phyloP scores from a whole-genome alignment of 2,329 filamentous ascomycete species.

The Fusarium sp. region DNA sequence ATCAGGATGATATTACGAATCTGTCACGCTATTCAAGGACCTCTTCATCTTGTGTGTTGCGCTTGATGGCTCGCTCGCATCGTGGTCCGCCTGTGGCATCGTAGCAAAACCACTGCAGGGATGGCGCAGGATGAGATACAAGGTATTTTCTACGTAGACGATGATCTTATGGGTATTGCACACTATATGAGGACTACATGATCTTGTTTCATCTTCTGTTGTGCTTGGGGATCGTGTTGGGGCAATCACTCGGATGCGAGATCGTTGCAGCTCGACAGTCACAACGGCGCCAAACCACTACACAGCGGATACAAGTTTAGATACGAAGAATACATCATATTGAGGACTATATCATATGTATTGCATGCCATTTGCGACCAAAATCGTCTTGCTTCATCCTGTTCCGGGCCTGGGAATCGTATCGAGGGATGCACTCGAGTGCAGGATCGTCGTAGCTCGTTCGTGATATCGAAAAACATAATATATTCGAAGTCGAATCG shows the following conservation, averaged over 20 bases:
- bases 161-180: accelerated
- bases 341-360: accelerated
- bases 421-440: background rate
- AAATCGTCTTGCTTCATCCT: background rate
- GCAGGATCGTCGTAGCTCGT: background rate
- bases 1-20: background rate
- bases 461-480: background rate
- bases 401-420: too few species aligned
- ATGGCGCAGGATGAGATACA: background rate
- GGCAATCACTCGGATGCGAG: background rate
- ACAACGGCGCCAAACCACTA: too few species aligned
- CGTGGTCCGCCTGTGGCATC: background rate
- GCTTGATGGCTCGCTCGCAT: background rate
- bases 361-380: accelerated
- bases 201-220: background rate
- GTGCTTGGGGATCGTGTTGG: background rate
- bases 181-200: background rate
- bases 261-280: background rate
- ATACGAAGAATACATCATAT: background rate
- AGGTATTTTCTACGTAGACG: background rate
- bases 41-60: background rate
- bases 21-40: accelerated
- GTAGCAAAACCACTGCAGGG: background rate
- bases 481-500: background rate
- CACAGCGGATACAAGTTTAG: background rate